phyloP scores from a whole-genome alignment of 179 eudicot genomes.

The Gypsophila paniculata region DNA sequence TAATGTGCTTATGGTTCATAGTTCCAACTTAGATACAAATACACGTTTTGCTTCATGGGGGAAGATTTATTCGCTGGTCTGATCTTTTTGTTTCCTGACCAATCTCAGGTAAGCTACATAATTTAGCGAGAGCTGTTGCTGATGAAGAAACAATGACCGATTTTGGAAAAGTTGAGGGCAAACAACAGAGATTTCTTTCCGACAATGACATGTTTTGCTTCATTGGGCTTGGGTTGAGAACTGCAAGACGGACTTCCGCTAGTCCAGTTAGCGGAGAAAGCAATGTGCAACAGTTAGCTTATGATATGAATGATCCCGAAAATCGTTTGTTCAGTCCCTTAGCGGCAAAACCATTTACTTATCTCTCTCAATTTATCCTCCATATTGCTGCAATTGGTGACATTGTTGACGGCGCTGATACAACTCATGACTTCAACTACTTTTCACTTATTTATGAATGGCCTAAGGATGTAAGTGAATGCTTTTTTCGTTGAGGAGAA shows the following conservation, averaged over 20 bases:
- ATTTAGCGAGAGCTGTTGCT: conserved; percentile 93
- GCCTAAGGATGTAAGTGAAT: conserved; percentile 89
- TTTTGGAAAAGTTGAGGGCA: conserved; percentile 45
- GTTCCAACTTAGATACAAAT: not conserved
- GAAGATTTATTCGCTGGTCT: not conserved
- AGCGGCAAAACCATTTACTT: conserved; percentile 67
- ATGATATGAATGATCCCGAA: conserved; percentile 68
- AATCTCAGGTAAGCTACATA: conserved; percentile 87
- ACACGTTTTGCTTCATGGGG: conserved; percentile 1
- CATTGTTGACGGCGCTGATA: conserved; percentile 97
- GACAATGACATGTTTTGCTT: conserved; percentile 54
- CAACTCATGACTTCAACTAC: conserved; percentile 98
- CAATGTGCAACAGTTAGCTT: conserved; percentile 42
- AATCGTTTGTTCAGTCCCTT: conserved; percentile 71
- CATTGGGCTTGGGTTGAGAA: conserved; percentile 83
- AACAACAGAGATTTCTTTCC: conserved; percentile 42
- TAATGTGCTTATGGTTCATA: not conserved
- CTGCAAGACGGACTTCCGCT: conserved; percentile 38
- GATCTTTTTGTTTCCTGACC: conserved; percentile 14
- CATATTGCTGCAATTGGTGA: conserved; percentile 99
- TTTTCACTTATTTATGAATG: conserved; percentile 92
- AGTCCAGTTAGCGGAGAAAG: conserved; percentile 44
- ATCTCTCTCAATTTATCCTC: conserved; percentile 90
- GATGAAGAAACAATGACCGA: conserved; percentile 80
- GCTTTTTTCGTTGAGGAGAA: conserved; percentile 10